Percentiles rank a stretch among this genome's conserved stretches.
phyloP scores from a whole-genome alignment of 805 yeast species.

The Wickerhamomyces alni region DNA sequence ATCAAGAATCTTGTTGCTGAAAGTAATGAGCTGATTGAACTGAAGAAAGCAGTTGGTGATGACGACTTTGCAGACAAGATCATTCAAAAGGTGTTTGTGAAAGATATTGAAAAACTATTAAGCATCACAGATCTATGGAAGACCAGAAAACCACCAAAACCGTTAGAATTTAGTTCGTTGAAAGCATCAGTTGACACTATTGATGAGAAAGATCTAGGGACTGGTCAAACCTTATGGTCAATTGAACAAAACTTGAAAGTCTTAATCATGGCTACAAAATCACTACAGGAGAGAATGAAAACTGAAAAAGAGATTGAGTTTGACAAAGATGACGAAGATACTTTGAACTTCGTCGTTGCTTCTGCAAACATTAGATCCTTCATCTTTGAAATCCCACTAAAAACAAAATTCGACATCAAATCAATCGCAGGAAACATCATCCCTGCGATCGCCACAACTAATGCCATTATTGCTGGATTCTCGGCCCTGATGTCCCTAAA shows the following conservation, averaged over 20 bases:
- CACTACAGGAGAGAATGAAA: slow-evolving; percentile 43
- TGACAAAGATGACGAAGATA: slow-evolving; percentile 94
- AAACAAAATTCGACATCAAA: slow-evolving; percentile 81
- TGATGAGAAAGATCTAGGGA: slow-evolving; percentile 18
- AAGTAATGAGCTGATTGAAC: slow-evolving; percentile 53
- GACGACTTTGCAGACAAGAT: slow-evolving; percentile 36
- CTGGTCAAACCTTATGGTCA: slow-evolving; percentile 48
- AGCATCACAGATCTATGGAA: slow-evolving; percentile 75
- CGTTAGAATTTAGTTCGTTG: slow-evolving; percentile 36
- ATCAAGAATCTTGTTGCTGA: slow-evolving; percentile 60
- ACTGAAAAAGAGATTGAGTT: slow-evolving; percentile 46
- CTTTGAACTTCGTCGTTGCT: slow-evolving; percentile 81
- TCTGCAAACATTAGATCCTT: slow-evolving; percentile 74
- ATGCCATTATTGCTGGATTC: slow-evolving; percentile 90
- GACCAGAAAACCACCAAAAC: slow-evolving; percentile 59
- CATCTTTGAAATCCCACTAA: slow-evolving; percentile 63
- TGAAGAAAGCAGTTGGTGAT: slow-evolving; percentile 33
- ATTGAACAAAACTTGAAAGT: slow-evolving; percentile 56
- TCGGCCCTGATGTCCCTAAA: slow-evolving; percentile 70
- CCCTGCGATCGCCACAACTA: slow-evolving; percentile 97
- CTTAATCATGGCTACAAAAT: slow-evolving; percentile 41
- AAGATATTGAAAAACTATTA: slow-evolving; percentile 73
- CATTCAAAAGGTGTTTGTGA: slow-evolving; percentile 52
- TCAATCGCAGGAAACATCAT: slow-evolving; percentile 97
- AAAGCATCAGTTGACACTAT: slow-evolving; percentile 13